phyloP scores from a whole-genome alignment of 1,284 basidiomycete species.

The Pseudozyma flocculosa region DNA sequence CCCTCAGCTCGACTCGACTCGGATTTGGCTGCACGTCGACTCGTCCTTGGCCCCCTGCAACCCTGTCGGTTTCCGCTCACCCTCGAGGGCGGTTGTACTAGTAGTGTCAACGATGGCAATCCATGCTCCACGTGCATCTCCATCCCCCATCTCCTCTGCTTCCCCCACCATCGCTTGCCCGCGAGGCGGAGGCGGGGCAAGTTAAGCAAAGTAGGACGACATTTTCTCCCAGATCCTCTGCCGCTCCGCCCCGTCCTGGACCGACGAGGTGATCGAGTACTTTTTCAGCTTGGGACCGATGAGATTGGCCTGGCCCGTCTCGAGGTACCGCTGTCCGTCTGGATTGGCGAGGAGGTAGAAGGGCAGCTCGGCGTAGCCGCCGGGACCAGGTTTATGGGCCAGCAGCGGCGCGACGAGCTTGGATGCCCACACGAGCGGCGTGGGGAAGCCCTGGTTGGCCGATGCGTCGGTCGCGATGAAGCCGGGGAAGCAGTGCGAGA shows the following conservation, averaged over 20 bases:
- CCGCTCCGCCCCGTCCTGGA: slow-evolving; percentile 8
- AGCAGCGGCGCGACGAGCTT: slow-evolving; percentile 28
- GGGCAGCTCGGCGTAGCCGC: slow-evolving; percentile 40
- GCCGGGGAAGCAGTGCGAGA: slow-evolving; percentile 50
- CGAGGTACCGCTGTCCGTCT: slow-evolving; percentile 28
- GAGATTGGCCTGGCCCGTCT: slow-evolving; percentile 29
- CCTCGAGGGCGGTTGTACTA: too few relatives aligned
- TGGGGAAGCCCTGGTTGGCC: slow-evolving; percentile 51
- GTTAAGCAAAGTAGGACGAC: slow-evolving; percentile 16
- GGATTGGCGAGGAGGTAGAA: slow-evolving; percentile 39
- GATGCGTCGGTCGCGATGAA: slow-evolving; percentile 48
- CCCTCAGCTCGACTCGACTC: too few relatives aligned
- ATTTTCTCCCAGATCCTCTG: slow-evolving; percentile 19
- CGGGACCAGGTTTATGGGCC: slow-evolving; percentile 18
- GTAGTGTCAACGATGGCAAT: too few relatives aligned
- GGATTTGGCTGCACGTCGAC: too few relatives aligned
- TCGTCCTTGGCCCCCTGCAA: too few relatives aligned
- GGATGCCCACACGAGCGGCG: slow-evolving; percentile 38
- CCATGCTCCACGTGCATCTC: too few relatives aligned
- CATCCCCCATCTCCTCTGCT: too few relatives aligned
- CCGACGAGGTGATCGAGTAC: slow-evolving; percentile 16
- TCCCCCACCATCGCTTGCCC: too few relatives aligned
- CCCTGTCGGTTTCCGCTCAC: too few relatives aligned
- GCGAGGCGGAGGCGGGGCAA: neutral
- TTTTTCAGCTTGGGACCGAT: slow-evolving; percentile 22